Conservation (phyloP, 1,284 basidiomycete species). For the Fomitopsis palustris region DNA sequence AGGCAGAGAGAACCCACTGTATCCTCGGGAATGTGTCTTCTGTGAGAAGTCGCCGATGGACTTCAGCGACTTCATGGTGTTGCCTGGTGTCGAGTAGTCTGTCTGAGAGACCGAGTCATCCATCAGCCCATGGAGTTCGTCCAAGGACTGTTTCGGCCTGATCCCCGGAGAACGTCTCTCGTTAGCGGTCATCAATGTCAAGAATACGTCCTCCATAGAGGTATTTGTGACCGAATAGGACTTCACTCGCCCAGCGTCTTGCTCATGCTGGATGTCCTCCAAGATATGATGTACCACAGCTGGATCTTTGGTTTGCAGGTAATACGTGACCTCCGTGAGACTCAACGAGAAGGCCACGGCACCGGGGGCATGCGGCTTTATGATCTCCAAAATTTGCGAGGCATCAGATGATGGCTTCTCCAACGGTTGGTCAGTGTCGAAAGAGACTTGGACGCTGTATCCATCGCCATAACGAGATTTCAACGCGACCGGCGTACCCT, state of each 20-base stretch:
- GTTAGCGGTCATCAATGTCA: conserved; percentile 61
- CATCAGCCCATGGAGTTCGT: neutral
- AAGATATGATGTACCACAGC: conserved; percentile 52
- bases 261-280: conserved; percentile 48
- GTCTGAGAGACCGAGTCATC: conserved; percentile 2
- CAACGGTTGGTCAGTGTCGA: conserved; percentile 25
- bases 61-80: conserved; percentile 13
- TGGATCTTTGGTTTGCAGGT: conserved; percentile 57
- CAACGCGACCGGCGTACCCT: conserved; percentile 68
- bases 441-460: conserved; percentile 57
- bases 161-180: conserved; percentile 15
- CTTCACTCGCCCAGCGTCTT: conserved; percentile 33
- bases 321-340: conserved; percentile 42
- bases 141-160: conserved; percentile 4
- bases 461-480: conserved; percentile 64
- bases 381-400: conserved; percentile 37
- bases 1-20: conserved; percentile 1
- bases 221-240: conserved; percentile 70
- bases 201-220: conserved; percentile 79
- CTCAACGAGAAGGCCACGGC: conserved; percentile 39
- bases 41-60: neutral
- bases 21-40: neutral
- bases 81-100: conserved; percentile 12
- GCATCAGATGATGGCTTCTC: conserved; percentile 26
- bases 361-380: conserved; percentile 45